Base-by-base conservation (phyloP, 805 yeast species). In the Wickerhamiella australiensis region DNA sequence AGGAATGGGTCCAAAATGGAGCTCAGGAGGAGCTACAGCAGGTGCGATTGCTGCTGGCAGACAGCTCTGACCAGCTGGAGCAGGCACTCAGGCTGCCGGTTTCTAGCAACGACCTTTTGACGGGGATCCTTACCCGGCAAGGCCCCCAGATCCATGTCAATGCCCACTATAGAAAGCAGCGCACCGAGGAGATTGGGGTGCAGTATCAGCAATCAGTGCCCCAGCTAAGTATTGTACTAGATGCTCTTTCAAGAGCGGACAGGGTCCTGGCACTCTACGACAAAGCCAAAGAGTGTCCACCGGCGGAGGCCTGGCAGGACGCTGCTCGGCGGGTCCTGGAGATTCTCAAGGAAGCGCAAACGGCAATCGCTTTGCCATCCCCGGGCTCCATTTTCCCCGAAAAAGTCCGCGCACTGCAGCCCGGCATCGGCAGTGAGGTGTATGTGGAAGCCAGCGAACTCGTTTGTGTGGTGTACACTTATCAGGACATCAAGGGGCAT, bases 21-120 rank as follows among this genome's bases (percentile, higher is more conserved):
- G 55, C 50, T 11, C 45, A 25, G 18, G 31, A 27, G 25, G 49
- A 56, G 57, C 45, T 69, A 9, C 7, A 18, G 4, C 22, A 20
- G 11, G 51, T 49, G 21, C 38, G 21, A 22, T 9, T 20, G 15
- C 44, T 43, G 5, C 35, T 49, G 8, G 27, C 20, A 4, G 45
- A 50, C 6, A 45, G 45, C 42, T 25, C 13, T 5, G 42, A 23
- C 2, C 36, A 29, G 37, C 42, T 50, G 18, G 26, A 38, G n/a
- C 33, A 13, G 11, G 49, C 52, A 12, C 20, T 38, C 18, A 20
- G 46, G 26, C 26, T 50, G 42, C 52, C 52, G 3, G 18, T 45
- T 15, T 35, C 37, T 29, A 45, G 33, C 15, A 46, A 50, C 21
- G 22, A 18, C 8, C 40, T 22, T 13, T 17, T 15, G 38, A 45